A percentile compares a stretch with the other conserved stretches of the same genome.
phyloP scores from a whole-genome alignment of 2,329 filamentous ascomycete species.

The Diaporthe longicolla region DNA sequence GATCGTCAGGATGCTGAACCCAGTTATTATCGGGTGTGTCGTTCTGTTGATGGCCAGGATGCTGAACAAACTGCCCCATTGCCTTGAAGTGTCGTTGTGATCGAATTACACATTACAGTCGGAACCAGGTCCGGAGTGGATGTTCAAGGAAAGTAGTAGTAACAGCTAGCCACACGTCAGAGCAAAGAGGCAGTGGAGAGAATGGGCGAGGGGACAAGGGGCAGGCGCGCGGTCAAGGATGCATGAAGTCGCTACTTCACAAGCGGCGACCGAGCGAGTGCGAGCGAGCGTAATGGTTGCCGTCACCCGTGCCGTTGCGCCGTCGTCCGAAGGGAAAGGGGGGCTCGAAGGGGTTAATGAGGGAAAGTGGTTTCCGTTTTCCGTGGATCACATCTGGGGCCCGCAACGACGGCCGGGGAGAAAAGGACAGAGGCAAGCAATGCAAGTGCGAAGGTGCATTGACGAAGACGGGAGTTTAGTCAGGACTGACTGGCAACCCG shows the following conservation, averaged over 20 bases:
- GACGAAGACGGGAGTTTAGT: slow-evolving; percentile 37
- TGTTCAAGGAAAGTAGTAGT: background rate
- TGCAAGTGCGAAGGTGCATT: slow-evolving; percentile 25
- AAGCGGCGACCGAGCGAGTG: slow-evolving; percentile 26
- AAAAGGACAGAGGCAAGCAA: slow-evolving; percentile 8
- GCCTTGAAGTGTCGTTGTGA: slow-evolving; percentile 18
- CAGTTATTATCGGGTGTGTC: background rate
- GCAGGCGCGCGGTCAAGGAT: slow-evolving; percentile 6
- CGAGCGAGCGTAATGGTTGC: slow-evolving; percentile 25
- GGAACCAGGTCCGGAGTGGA: slow-evolving; percentile 1
- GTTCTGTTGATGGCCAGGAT: slow-evolving; percentile 20
- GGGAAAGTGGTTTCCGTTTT: slow-evolving; percentile 27
- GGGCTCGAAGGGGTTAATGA: slow-evolving; percentile 21
- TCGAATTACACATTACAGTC: slow-evolving; percentile 34
- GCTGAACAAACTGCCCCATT: slow-evolving; percentile 14
- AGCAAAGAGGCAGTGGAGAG: background rate
- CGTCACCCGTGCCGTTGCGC: slow-evolving; percentile 32
- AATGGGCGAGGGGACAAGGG: background rate
- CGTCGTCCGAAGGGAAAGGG: slow-evolving; percentile 23
- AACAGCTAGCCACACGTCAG: background rate
- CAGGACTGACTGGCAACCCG: slow-evolving; percentile 30
- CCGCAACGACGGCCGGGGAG: slow-evolving; percentile 14
- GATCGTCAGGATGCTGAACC: slow-evolving; percentile 22
- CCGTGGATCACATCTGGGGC: slow-evolving; percentile 18
- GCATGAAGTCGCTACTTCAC: slow-evolving; percentile 37